Conservation (phyloP, 306 rosid genomes). For the Corylus avellana region DNA sequence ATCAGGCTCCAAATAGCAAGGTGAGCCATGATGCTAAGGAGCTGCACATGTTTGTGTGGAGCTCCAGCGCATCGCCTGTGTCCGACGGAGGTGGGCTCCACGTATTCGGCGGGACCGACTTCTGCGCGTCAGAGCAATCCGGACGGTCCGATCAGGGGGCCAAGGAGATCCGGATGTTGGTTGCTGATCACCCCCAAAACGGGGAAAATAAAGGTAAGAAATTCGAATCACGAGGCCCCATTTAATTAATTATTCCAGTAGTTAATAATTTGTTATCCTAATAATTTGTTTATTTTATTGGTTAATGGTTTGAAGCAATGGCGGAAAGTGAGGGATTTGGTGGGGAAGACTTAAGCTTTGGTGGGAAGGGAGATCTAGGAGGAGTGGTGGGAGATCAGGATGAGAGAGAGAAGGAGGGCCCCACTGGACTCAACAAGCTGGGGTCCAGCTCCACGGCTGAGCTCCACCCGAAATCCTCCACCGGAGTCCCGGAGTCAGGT, state of each 20-base stretch:
- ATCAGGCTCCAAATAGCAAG: conserved; percentile 30
- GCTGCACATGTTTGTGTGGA: conserved; percentile 74
- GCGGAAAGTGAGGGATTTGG: conserved; percentile 47
- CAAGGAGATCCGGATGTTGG: conserved; percentile 93
- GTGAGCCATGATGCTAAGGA: conserved; percentile 56
- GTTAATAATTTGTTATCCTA: neutral
- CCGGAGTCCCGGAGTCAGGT: conserved; percentile 30
- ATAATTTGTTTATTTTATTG: neutral
- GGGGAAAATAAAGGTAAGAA: conserved; percentile 70
- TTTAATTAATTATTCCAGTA: neutral
- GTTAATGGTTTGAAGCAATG: conserved; percentile 21
- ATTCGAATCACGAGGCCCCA: too few species aligned
- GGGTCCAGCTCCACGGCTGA: conserved; percentile 80
- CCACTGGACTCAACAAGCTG: conserved; percentile 58
- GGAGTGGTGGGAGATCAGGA: conserved; percentile 46
- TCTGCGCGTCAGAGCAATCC: conserved; percentile 68
- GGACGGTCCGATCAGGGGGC: conserved; percentile 93
- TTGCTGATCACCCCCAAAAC: conserved; percentile 73
- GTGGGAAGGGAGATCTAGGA: conserved; percentile 47
- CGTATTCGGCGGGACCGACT: conserved; percentile 66
- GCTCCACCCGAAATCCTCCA: conserved; percentile 55
- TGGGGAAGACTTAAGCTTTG: conserved; percentile 62
- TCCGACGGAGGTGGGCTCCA: conserved; percentile 77
- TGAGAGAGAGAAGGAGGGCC: conserved; percentile 56
- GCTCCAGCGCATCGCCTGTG: conserved; percentile 57